Conservation (phyloP, 192 early-diverging fungal genomes). For the Linnemannia zychae region DNA sequence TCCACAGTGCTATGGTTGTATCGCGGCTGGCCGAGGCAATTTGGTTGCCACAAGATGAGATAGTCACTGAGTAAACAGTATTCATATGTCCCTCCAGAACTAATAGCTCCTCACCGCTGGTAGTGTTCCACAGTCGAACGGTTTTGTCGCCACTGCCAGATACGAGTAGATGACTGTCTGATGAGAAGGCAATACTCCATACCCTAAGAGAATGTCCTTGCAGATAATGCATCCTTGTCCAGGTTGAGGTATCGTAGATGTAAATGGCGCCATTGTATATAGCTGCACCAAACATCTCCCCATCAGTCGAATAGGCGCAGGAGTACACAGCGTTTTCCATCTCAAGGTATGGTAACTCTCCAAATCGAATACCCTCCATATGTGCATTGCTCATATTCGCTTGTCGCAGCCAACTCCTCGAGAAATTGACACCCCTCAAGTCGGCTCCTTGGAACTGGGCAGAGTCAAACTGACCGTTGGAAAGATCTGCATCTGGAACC, state of each 20-base stretch:
- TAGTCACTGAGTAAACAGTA: not conserved
- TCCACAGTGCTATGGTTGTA: not conserved
- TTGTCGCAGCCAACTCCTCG: not conserved
- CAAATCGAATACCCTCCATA: not conserved
- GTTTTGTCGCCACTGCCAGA: not conserved
- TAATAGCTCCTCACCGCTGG: not conserved
- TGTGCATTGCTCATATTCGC: not conserved
- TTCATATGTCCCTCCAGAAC: not conserved
- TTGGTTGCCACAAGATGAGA: not conserved
- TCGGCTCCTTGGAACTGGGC: constrained; percentile 6
- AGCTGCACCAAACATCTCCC: not conserved
- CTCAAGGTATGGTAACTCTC: not conserved
- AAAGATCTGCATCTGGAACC: constrained; percentile 30
- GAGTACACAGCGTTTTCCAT: too few relatives aligned
- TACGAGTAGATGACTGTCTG: not conserved
- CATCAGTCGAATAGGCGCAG: not conserved
- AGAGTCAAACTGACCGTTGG: not conserved
- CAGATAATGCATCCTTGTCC: not conserved
- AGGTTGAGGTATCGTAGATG: constrained; percentile 2
- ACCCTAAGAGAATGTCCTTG: not conserved
- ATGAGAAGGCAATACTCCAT: not conserved
- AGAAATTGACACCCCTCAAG: not conserved
- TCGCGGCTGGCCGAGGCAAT: not conserved
- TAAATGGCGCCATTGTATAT: not conserved
- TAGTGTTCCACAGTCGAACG: not conserved